A percentile compares a stretch with the other conserved stretches of the same genome.
These are phyloP conservation scores for Podospora bellae-mahoneyi DNA, from an alignment of 495 filamentous ascomycete genomes.

Conservation along the genomic window DNA sequence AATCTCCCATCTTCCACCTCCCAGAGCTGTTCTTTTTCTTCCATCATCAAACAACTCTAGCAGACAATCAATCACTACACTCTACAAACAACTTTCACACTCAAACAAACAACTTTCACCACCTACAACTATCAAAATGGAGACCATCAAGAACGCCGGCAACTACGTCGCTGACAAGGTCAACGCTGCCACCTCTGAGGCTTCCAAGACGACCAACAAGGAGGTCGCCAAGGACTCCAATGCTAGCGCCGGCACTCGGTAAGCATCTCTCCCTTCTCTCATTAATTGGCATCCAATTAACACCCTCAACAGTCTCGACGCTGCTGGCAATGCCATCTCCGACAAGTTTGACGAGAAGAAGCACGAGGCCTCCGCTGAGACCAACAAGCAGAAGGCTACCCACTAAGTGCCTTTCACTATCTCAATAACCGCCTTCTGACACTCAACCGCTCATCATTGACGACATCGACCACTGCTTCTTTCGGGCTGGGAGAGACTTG, in stretches of 20 bases:
- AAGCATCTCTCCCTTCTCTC: conserved; percentile 22
- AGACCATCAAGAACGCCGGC: conserved; percentile 57
- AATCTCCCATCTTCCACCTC: conserved; percentile 22
- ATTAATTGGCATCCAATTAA: conserved; percentile 17
- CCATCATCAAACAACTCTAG: conserved; percentile 28
- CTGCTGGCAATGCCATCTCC: conserved; percentile 53
- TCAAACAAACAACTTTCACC: conserved; percentile 27
- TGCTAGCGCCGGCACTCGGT: conserved; percentile 50
- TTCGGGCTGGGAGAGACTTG: conserved; percentile 1
- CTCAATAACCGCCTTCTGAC: conserved; percentile 14
- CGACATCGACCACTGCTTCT: conserved; percentile 7
- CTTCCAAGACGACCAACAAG: conserved; percentile 68
- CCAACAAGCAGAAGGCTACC: conserved; percentile 55
- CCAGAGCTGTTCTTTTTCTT: conserved; percentile 12
- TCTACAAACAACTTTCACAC: conserved; percentile 29
- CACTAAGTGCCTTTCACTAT: conserved; percentile 43
- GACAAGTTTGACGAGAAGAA: conserved; percentile 58
- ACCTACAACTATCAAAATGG: conserved; percentile 47
- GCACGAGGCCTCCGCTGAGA: conserved; percentile 53
- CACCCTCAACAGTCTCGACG: conserved; percentile 40
- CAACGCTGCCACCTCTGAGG: conserved; percentile 44
- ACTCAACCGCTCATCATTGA: conserved; percentile 13
- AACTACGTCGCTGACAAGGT: conserved; percentile 61
- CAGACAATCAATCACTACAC: conserved; percentile 17
- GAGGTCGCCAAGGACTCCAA: conserved; percentile 58